phyloP scores from a whole-genome alignment of 768 basidiomycete species.

The Mycena vitilis region DNA sequence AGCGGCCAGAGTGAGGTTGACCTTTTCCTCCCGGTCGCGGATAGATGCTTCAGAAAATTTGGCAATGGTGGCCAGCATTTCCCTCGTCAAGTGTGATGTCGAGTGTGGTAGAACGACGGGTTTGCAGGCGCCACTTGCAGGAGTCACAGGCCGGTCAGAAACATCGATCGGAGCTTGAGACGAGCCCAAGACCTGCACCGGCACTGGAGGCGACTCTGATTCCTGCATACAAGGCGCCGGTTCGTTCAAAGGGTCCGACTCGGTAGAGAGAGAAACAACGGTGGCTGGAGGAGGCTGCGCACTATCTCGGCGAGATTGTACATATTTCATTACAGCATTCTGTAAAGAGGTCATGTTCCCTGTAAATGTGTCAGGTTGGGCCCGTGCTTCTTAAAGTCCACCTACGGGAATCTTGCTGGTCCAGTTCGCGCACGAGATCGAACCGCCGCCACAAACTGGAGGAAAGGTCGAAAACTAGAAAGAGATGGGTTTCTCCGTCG shows the following conservation, averaged over 20 bases:
- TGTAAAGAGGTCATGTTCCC: conserved; percentile 22
- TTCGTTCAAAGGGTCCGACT: background rate
- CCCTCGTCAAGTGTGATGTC: conserved; percentile 39
- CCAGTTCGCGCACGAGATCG: conserved; percentile 77
- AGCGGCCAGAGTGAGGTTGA: conserved; percentile 77
- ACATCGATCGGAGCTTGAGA: background rate
- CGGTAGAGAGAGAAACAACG: background rate
- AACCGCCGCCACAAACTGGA: conserved; percentile 79
- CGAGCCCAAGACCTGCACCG: background rate
- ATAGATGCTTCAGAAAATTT: conserved; percentile 69
- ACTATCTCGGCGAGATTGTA: conserved; percentile 18
- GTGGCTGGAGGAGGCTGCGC: conserved; percentile 10
- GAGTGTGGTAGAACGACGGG: too few relatives aligned
- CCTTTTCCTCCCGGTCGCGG: conserved; percentile 80
- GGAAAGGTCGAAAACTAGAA: conserved; percentile 79
- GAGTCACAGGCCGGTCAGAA: conserved; percentile 1
- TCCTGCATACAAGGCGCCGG: background rate
- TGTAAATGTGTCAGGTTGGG: conserved; percentile 5
- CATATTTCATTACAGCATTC: conserved; percentile 23
- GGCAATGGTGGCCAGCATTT: conserved; percentile 68
- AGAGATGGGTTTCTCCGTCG: conserved; percentile 6
- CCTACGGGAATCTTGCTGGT: conserved; percentile 58
- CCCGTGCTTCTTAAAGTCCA: background rate
- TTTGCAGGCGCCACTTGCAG: background rate
- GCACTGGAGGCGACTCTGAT: background rate